Evolutionary conservation across 2,329 filamentous ascomycete genomes (phyloP).

Genomic region (Talaromyces piceae): DNA sequence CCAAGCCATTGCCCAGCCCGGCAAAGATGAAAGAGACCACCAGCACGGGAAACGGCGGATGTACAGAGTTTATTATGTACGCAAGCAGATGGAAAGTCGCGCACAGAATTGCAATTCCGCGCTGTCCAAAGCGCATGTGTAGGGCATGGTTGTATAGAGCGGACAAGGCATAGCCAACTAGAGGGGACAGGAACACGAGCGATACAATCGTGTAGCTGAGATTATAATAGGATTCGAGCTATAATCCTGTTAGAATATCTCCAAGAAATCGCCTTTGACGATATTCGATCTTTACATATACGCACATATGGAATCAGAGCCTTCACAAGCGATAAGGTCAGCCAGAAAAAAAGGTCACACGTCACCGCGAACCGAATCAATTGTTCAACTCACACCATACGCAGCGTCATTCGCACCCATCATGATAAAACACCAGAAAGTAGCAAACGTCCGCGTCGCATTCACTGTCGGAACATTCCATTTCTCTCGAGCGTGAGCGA

Average conservation of each 20-base stretch:
- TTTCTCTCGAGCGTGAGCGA: conserved; percentile 24
- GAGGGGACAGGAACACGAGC: conserved; percentile 43
- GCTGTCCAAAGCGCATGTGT: conserved; percentile 50
- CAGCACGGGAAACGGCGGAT: conserved; percentile 62
- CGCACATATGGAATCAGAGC: conserved; percentile 47
- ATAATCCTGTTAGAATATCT: conserved; percentile 15
- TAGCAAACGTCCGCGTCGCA: conserved; percentile 42
- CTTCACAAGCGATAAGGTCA: conserved; percentile 19
- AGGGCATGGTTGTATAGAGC: conserved; percentile 39
- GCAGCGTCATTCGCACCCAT: conserved; percentile 54
- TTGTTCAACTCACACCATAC: conserved; percentile 45
- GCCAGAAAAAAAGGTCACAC: not conserved
- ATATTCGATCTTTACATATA: conserved; percentile 8
- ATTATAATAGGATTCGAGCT: conserved; percentile 42
- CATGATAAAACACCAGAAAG: conserved; percentile 52
- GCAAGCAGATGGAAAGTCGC: conserved; percentile 34
- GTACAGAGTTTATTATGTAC: conserved; percentile 48
- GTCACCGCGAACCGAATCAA: not conserved
- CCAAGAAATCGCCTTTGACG: not conserved
- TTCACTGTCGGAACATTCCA: conserved; percentile 48
- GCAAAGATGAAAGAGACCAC: conserved; percentile 58
- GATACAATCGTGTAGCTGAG: conserved; percentile 44
- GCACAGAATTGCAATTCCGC: conserved; percentile 60
- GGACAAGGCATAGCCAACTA: conserved; percentile 41
- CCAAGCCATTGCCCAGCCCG: conserved; percentile 64